Evolutionary conservation across 1,139 yeast species (phyloP).

Genomic region (Geotrichum reessii): DNA sequence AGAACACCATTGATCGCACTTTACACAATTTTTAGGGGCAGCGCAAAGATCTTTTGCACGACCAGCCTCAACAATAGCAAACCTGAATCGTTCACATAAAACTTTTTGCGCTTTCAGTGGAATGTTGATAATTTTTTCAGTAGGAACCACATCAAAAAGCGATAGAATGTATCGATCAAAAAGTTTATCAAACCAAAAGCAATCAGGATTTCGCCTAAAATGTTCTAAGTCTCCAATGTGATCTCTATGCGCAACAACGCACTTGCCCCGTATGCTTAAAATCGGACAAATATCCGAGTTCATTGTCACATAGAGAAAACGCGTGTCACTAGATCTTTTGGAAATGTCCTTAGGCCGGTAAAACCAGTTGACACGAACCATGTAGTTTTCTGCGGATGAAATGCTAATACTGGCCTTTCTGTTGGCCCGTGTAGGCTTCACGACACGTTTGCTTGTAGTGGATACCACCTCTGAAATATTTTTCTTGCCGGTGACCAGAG

Average conservation of each 20-base stretch:
- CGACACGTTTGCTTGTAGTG: background rate
- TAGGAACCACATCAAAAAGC: slow-evolving; percentile 71
- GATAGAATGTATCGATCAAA: slow-evolving; percentile 60
- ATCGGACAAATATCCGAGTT: slow-evolving; percentile 83
- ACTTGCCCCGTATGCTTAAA: slow-evolving; percentile 68
- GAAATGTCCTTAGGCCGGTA: slow-evolving; percentile 85
- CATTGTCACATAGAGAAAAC: slow-evolving; percentile 77
- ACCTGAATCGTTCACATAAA: slow-evolving; percentile 62
- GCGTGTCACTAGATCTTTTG: slow-evolving; percentile 59
- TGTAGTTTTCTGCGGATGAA: slow-evolving; percentile 46
- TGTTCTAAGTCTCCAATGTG: slow-evolving; percentile 57
- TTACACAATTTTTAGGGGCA: slow-evolving; percentile 64
- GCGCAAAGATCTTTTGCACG: slow-evolving; percentile 58
- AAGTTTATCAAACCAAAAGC: slow-evolving; percentile 78
- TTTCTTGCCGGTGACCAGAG: background rate
- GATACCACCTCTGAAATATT: background rate
- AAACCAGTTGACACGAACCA: slow-evolving; percentile 82
- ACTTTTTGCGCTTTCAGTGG: slow-evolving; percentile 60
- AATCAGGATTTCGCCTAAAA: slow-evolving; percentile 55
- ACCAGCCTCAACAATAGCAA: slow-evolving; percentile 70
- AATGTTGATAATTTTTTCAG: slow-evolving; percentile 49
- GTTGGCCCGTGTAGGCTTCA: background rate
- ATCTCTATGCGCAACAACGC: slow-evolving; percentile 59
- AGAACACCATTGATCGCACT: slow-evolving; percentile 82
- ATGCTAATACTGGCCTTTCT: slow-evolving; percentile 8